phyloP scores from a whole-genome alignment of 2,329 filamentous ascomycete genomes.

The Fusarium bactridioides region DNA sequence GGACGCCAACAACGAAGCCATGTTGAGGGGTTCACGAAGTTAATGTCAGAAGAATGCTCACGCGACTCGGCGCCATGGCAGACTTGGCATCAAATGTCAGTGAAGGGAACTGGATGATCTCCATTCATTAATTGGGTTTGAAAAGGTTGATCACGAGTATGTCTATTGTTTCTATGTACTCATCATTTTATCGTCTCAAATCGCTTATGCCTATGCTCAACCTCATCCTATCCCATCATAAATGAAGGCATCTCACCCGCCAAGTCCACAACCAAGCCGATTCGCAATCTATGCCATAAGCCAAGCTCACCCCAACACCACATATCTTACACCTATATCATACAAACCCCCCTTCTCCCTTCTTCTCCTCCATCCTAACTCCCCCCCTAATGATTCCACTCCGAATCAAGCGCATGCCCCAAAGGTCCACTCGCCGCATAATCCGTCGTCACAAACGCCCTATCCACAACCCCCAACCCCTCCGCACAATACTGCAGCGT shows the following conservation, averaged over 20 bases:
- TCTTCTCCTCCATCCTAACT: too few species aligned
- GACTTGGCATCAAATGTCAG: background rate
- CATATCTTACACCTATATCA: background rate
- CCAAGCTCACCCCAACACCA: background rate
- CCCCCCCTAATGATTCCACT: conserved; percentile 34
- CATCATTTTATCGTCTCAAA: background rate
- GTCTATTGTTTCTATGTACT: background rate
- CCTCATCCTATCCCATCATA: too few species aligned
- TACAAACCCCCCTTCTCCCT: background rate
- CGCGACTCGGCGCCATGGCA: background rate
- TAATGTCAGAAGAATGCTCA: background rate
- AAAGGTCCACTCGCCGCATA: conserved; percentile 45
- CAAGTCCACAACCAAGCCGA: background rate
- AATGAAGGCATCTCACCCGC: background rate
- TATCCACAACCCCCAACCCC: conserved; percentile 42
- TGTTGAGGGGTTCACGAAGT: rapidly evolving
- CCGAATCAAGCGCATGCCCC: conserved; percentile 43
- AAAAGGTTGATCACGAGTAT: background rate
- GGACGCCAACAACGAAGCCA: rapidly evolving
- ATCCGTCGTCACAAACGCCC: conserved; percentile 47
- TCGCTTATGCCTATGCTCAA: background rate
- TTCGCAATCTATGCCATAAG: conserved; percentile 4
- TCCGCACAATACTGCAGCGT: conserved; percentile 48
- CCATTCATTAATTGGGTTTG: too few species aligned
- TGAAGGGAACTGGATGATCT: background rate